These are phyloP conservation scores for Hygrophila difformis DNA, from an alignment of 257 asterid species.

Conservation along the genomic window DNA sequence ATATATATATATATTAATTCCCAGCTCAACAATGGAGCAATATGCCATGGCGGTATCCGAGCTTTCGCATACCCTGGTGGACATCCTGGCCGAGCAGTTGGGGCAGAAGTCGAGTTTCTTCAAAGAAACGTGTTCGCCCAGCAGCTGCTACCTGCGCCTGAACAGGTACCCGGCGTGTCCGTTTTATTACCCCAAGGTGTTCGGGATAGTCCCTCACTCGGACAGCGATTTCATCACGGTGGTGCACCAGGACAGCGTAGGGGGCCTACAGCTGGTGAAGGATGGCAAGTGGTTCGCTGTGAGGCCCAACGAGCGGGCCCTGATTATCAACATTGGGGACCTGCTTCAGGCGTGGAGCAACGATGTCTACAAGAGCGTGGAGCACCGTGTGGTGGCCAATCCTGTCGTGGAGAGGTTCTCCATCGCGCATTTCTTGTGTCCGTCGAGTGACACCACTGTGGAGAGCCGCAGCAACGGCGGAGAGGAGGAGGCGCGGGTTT, in stretches of 20 bases:
- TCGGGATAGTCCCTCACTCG: constrained; percentile 86
- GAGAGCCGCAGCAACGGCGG: no score
- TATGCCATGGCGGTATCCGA: constrained; percentile 50
- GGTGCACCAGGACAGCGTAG: constrained; percentile 72
- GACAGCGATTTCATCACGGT: constrained; percentile 91
- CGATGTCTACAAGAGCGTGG: constrained; percentile 66
- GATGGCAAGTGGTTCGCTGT: constrained; percentile 93
- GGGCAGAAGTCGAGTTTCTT: constrained; percentile 48
- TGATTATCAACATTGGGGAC: constrained; percentile 83
- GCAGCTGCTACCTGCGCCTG: constrained; percentile 73
- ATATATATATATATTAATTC: not conserved
- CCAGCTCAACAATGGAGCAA: constrained; percentile 62
- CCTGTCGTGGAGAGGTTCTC: constrained; percentile 63
- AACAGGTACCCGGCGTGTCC: constrained; percentile 79
- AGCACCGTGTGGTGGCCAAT: constrained; percentile 82
- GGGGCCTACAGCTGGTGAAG: constrained; percentile 73
- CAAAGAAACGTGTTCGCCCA: constrained; percentile 51
- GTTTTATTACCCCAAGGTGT: constrained; percentile 36
- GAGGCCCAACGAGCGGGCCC: constrained; percentile 66
- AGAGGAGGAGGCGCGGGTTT: constrained; percentile 42
- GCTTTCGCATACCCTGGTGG: constrained; percentile 50
- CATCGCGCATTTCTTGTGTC: constrained; percentile 76
- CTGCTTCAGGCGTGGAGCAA: constrained; percentile 99
- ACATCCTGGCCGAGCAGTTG: constrained; percentile 52
- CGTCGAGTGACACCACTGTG: constrained; percentile 59